Evolutionary conservation across 176 grass and related monocot genomes (phyloP), one percentile per base, ranked within the genome.

Genomic region (Otatea glauca): DNA sequence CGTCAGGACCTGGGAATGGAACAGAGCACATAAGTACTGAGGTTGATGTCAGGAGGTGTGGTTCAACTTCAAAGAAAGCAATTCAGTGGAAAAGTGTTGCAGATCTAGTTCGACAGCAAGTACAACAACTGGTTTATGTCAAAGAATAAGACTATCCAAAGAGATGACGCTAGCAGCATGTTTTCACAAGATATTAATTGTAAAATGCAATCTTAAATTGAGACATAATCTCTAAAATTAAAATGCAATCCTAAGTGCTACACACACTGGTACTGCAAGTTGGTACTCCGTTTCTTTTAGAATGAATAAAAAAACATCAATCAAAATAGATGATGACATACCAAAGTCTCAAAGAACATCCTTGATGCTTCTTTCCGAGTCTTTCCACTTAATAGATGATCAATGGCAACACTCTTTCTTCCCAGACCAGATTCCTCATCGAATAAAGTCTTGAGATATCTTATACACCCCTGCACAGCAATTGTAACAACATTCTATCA

Each of bases 281-380:
- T 27, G 55, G 53, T 50, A 51, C 23, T 32, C 3, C 4, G 42
- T 9, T 68, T 24, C 24, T 75, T 66, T 37, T 2, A 29, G 12
- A 68, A 76, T 29, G 63, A 25, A 18, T 15, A 18, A 20, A 48
- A 6, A 74, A 69, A 43, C 39, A 7, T 54, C 35, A 20, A 39
- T 48, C 6, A 25, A 69, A 62, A 68, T 7, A 53, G 70, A 67
- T 1, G 70, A 69, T 43, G 50, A 20, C 72, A 45, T 98, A 98
- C 96, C 96, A 98, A 92, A 80, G 96, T 96, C 87, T 98, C 96
- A 18, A 98, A 98, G 88, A 98, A 98, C 96, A 98, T 94, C 86
- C 96, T 95, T 58, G 96, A 98, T 67, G 96, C 93, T 96, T 98
- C 96, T 68, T 96, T 98, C 83, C 96, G 78, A 53, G 83, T 83